Evolutionary conservation across 139 green algal species (phyloP), one percentile per base, ranked within the genome.

Genomic region (Prasinococcaceae sp.): DNA sequence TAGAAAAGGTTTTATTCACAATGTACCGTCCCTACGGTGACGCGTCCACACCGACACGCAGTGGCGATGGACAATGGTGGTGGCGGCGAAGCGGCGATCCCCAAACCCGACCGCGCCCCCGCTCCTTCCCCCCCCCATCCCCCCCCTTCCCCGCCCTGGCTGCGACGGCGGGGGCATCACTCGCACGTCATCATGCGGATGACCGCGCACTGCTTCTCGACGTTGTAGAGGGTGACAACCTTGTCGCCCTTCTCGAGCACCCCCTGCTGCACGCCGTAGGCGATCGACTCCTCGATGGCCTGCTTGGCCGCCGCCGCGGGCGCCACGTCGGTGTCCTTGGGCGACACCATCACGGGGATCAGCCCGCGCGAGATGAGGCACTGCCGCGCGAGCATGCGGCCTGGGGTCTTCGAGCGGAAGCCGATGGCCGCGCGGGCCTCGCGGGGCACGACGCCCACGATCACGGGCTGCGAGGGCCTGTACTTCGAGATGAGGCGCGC

Each of bases 401-500:
- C 45, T 5, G 24, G 39, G 2, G 25, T 32, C 6, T 36, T 19
- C 59, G 37, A 58, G 14, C 55, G 54, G 20, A 75, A 65, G 27
- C 53, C 66, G 37, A 78, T 74, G 4, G 58, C 50, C 6, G 41
- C 55, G 10, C 72, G 27, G 20, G 38, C n/a, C 5, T 22, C 47
- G 59, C 46, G 36, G 22, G 68, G 68, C 10, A 76, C 66, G 27
- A 66, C 67, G 26, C 72, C 67, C 12, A 68, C 69, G 19, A 76
- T 48, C 19, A 76, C 37, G 32, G 67, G 67, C 20, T 73, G 47
- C 36, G 50, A 23, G 3, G 69, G 69, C 9, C 69, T 22, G 43
- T 77, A 77, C 57, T 77, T 77, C 20, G 68, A 53, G 14, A 77
- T 61, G 20, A 77, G 61, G 9, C 61, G 53, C 6, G 69, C 66